phyloP scores from a whole-genome alignment of 306 rosid genomes.

The Senna siamea region DNA sequence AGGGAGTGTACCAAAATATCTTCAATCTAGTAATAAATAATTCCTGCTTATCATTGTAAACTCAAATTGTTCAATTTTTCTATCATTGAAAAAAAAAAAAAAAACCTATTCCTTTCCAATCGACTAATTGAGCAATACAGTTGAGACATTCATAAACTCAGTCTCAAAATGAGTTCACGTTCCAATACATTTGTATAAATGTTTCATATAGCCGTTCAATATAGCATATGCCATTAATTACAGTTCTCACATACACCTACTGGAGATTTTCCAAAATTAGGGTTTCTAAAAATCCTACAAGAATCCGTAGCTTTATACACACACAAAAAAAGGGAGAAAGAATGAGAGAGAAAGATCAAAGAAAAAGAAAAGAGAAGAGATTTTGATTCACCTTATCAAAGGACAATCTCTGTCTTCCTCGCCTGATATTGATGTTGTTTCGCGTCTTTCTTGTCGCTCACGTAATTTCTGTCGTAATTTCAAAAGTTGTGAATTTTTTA shows the following conservation, averaged over 20 bases:
- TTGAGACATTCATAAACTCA: neutral
- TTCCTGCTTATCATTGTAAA: neutral
- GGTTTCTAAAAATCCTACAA: neutral
- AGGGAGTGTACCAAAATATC: neutral
- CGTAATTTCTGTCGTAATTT: neutral
- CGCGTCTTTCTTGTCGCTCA: neutral
- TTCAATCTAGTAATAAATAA: neutral
- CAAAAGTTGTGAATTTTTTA: neutral
- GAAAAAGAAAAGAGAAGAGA: neutral
- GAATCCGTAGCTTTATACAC: neutral
- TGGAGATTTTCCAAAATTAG: neutral
- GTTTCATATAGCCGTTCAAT: too few relatives aligned
- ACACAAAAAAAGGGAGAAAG: neutral
- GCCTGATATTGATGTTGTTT: neutral
- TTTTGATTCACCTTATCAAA: neutral
- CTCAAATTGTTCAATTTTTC: neutral
- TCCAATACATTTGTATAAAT: neutral
- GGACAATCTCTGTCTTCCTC: neutral
- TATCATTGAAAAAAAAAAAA: too few relatives aligned
- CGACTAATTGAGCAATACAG: neutral
- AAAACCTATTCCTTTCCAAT: too few relatives aligned
- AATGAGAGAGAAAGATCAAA: neutral
- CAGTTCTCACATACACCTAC: neutral
- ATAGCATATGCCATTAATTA: neutral
- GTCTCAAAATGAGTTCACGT: neutral